Conservation (phyloP, 2,329 filamentous ascomycete genomes). For the Epichloe brachyelytri region DNA sequence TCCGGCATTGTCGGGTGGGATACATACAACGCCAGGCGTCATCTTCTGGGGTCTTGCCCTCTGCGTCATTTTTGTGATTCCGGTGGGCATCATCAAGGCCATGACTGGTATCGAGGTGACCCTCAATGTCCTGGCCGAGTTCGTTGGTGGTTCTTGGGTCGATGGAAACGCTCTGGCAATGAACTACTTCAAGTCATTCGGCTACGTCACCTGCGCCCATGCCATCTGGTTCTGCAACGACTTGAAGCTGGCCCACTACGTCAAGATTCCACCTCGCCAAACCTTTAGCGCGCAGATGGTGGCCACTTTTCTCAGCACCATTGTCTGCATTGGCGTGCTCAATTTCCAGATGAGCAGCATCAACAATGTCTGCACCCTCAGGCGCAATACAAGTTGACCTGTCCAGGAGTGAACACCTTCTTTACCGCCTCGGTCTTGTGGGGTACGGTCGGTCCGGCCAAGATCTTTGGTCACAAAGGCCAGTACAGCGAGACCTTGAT, state of each 20-base stretch:
- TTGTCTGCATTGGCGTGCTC: slow-evolving; percentile 36
- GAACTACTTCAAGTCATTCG: slow-evolving; percentile 43
- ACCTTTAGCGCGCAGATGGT: slow-evolving; percentile 47
- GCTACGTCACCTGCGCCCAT: slow-evolving; percentile 36
- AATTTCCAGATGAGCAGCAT: slow-evolving; percentile 38
- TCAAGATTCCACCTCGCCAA: slow-evolving; percentile 48
- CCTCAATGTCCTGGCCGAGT: slow-evolving; percentile 39
- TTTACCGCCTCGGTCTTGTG: slow-evolving; percentile 44
- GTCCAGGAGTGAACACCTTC: slow-evolving; percentile 40
- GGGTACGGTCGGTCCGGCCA: slow-evolving; percentile 39
- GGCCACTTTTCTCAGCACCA: slow-evolving; percentile 40
- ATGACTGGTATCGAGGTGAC: slow-evolving; percentile 40
- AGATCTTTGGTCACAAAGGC: slow-evolving; percentile 35
- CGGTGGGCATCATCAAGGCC: slow-evolving; percentile 38
- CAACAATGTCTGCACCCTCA: slow-evolving; percentile 33
- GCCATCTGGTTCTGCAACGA: slow-evolving; percentile 38
- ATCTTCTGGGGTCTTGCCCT: slow-evolving; percentile 38
- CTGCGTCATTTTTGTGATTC: slow-evolving; percentile 37
- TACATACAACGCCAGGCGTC: slow-evolving; percentile 37
- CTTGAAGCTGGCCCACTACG: slow-evolving; percentile 39
- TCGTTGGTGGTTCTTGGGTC: slow-evolving; percentile 38
- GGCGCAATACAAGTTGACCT: slow-evolving; percentile 36
- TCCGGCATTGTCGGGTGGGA: slow-evolving; percentile 34
- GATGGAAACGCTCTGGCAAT: slow-evolving; percentile 38
- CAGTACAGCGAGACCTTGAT: slow-evolving; percentile 34